These are phyloP conservation scores for Cyberlindnera veronae DNA, from an alignment of 805 yeast genomes.

Conservation along the genomic window DNA sequence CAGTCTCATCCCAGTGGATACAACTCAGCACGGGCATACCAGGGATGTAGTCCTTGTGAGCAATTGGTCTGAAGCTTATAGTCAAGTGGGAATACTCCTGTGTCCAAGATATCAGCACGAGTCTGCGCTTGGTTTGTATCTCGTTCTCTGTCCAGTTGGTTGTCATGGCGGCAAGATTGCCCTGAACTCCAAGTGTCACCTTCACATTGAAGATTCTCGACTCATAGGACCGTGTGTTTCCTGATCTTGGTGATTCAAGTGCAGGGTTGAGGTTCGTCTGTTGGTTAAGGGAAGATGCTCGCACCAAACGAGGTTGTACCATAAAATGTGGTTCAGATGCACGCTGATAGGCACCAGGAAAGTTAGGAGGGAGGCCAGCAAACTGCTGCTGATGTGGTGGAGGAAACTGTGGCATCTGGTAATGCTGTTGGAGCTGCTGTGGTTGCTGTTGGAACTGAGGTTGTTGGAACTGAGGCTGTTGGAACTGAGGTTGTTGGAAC, in stretches of 20 bases:
- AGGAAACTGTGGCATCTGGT: not conserved
- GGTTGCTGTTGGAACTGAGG: not conserved
- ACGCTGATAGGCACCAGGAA: slow-evolving; percentile 2
- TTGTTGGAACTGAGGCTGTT: not conserved
- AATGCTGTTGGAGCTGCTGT: too few relatives aligned
- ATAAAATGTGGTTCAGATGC: slow-evolving; percentile 11
- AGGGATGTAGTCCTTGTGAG: slow-evolving; percentile 34
- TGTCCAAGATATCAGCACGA: slow-evolving; percentile 43
- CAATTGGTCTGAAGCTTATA: slow-evolving; percentile 37
- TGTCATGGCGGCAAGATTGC: slow-evolving; percentile 30
- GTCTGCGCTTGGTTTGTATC: slow-evolving; percentile 38
- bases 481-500: not conserved
- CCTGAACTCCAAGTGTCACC: slow-evolving; percentile 17
- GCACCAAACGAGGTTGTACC: slow-evolving; percentile 14
- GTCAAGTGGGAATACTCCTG: slow-evolving; percentile 33
- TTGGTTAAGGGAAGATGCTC: slow-evolving; percentile 13
- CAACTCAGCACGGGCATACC: slow-evolving; percentile 52
- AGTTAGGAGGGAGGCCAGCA: not conserved
- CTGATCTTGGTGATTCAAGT: not conserved
- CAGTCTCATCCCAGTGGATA: slow-evolving; percentile 50
- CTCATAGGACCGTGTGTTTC: slow-evolving; percentile 1
- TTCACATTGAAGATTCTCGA: slow-evolving; percentile 11
- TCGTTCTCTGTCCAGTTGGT: slow-evolving; percentile 48
- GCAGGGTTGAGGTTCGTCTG: not conserved
- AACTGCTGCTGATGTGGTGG: not conserved